Evolutionary conservation across 768 basidiomycete species (phyloP), one percentile per base, ranked within the genome.

Genomic region (Floccularia luteovirens): DNA sequence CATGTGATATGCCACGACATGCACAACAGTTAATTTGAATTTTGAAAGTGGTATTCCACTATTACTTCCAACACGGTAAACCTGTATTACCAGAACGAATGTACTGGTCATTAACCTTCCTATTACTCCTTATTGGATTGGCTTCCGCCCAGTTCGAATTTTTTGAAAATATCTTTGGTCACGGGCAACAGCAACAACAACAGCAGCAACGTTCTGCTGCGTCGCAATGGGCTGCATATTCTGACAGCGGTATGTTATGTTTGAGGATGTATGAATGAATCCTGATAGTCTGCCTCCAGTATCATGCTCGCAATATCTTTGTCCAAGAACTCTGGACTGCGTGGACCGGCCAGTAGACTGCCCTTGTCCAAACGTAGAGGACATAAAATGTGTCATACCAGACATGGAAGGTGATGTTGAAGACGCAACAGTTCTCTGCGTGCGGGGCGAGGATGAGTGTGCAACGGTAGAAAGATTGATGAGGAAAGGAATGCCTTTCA

Each of bases 151-250:
- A 89, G 50, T 89, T 88, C 57, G 69, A 76, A 33, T 84, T 87
- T 59, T 90, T 90, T 51, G 77, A 82, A 45, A 76, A 81, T 30
- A 79, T 88, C 75, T 89, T 86, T 50, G 75, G 77, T 30, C 66
- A 73, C 17, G 74, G 75, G 27, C 71, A 73, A 7, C 78, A 81
- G 10, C 75, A 80, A 19, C 76, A 79, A 14, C 75, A 77, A 24
- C 71, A 75, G 14, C 78, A 80, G 41, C 69, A 70, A 32, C 68
- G 71, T 17, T 56, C 68, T 31, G 72, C 70, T 20, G 63, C 71
- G 13, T 71, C 72, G 2, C 82, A 85, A 49, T 85, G 82, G 77
- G 68, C 69, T 21, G 64, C 75, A 0, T 79, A 83, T 36, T 68
- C 75, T 21, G 82, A 87, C 23, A 68, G 66, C 48, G 76, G 86